These are phyloP conservation scores for Acanthamoeba castellanii DNA, from an alignment of 208 protist genomes.

Conservation along the genomic window DNA sequence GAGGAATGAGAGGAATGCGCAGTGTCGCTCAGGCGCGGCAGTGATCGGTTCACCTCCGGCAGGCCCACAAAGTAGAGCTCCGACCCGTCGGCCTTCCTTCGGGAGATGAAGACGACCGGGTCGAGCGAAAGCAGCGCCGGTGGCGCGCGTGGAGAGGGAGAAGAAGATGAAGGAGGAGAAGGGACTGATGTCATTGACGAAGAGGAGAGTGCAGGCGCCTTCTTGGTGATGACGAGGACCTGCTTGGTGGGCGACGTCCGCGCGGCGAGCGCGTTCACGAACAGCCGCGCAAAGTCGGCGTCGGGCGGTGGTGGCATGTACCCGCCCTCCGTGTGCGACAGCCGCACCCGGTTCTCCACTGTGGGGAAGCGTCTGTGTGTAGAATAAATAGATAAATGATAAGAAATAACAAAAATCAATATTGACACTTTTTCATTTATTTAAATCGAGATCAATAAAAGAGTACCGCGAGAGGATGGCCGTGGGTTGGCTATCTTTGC, in stretches of 20 bases:
- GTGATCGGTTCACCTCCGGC: slow-evolving; percentile 7
- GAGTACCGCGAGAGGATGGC: neutral
- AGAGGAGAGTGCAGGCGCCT: neutral
- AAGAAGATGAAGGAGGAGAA: neutral
- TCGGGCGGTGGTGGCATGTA: slow-evolving; percentile 41
- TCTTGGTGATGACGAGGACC: slow-evolving; percentile 46
- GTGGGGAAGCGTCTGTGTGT: neutral
- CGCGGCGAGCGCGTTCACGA: slow-evolving; percentile 18
- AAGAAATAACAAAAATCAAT: neutral
- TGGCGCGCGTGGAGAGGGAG: neutral
- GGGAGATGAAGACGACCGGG: slow-evolving; percentile 19
- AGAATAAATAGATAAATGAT: neutral
- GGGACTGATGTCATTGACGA: neutral
- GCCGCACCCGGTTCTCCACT: slow-evolving; percentile 32
- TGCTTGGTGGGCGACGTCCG: slow-evolving; percentile 5
- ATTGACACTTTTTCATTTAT: neutral
- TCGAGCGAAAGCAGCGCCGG: neutral
- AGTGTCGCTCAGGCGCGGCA: neutral
- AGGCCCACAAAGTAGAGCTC: slow-evolving; percentile 46
- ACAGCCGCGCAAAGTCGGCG: neutral
- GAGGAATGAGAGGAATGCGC: neutral
- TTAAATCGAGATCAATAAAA: neutral
- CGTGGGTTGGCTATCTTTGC: neutral
- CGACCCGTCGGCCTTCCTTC: neutral
- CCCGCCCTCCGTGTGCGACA: slow-evolving; percentile 26